phyloP scores from a whole-genome alignment of 208 protist genomes.

The Trichomonas tenax region DNA sequence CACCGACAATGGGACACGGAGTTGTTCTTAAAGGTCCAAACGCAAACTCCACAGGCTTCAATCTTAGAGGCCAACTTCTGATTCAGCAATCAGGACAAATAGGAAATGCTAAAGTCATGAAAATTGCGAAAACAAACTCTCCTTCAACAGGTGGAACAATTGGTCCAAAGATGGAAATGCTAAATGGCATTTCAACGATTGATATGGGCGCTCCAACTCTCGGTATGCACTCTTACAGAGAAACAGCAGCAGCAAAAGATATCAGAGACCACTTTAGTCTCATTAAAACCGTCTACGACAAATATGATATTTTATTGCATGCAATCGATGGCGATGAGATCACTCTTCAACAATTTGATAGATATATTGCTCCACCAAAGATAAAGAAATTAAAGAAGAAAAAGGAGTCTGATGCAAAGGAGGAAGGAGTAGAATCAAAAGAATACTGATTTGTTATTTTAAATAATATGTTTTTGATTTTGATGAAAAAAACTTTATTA shows the following conservation, averaged over 20 bases:
- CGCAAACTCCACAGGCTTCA: background rate
- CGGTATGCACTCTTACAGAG: background rate
- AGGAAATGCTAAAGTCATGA: too few relatives aligned
- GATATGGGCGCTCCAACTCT: background rate
- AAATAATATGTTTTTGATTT: too few relatives aligned
- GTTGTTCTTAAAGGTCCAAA: background rate
- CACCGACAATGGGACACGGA: background rate
- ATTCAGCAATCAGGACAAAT: background rate
- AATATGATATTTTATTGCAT: background rate
- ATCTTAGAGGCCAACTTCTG: background rate
- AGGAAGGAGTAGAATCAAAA: too few relatives aligned
- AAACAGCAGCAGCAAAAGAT: background rate
- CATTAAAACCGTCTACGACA: background rate
- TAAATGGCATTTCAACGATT: background rate
- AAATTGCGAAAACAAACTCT: background rate
- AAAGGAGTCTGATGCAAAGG: too few relatives aligned
- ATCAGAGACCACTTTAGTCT: background rate
- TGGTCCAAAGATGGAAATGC: background rate
- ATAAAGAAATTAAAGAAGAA: too few relatives aligned
- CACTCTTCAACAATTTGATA: background rate
- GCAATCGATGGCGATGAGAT: background rate
- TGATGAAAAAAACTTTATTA: too few relatives aligned
- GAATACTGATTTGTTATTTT: too few relatives aligned
- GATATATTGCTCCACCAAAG: too few relatives aligned
- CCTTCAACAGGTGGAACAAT: background rate